Conservation (phyloP, 495 filamentous ascomycete genomes). For the Parmelia sp. region DNA sequence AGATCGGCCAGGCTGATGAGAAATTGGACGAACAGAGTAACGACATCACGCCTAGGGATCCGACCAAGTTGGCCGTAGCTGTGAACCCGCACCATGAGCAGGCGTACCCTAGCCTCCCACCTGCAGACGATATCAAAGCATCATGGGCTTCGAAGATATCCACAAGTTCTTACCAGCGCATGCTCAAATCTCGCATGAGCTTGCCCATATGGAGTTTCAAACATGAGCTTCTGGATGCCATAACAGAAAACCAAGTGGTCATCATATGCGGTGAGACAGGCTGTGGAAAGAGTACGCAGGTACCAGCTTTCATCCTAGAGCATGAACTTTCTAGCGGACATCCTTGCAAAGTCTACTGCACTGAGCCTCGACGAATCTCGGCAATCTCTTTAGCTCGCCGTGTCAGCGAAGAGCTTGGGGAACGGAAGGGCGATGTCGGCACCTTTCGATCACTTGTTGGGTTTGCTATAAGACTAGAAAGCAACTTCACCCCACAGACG, state of each 20-base stretch:
- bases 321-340: slow-evolving; percentile 74
- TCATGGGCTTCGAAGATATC: slow-evolving; percentile 66
- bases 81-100: not conserved
- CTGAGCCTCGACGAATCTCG: slow-evolving; percentile 92
- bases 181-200: slow-evolving; percentile 54
- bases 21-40: not conserved
- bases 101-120: slow-evolving; percentile 1
- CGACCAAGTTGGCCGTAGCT: not conserved
- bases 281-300: slow-evolving; percentile 94
- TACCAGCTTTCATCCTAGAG: slow-evolving; percentile 86
- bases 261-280: slow-evolving; percentile 96
- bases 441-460: slow-evolving; percentile 79
- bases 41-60: not conserved
- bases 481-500: slow-evolving; percentile 71
- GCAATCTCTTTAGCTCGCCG: slow-evolving; percentile 86
- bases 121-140: slow-evolving; percentile 48
- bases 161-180: slow-evolving; percentile 46
- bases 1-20: slow-evolving; percentile 16
- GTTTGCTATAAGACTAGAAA: slow-evolving; percentile 88
- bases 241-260: slow-evolving; percentile 70
- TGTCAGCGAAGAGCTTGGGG: slow-evolving; percentile 91
- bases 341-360: slow-evolving; percentile 87
- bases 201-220: slow-evolving; percentile 88
- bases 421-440: slow-evolving; percentile 72
- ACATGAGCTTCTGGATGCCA: slow-evolving; percentile 62